Conservation (phyloP, 2,329 filamentous ascomycete species). For the Cordyceps tenuipes region DNA sequence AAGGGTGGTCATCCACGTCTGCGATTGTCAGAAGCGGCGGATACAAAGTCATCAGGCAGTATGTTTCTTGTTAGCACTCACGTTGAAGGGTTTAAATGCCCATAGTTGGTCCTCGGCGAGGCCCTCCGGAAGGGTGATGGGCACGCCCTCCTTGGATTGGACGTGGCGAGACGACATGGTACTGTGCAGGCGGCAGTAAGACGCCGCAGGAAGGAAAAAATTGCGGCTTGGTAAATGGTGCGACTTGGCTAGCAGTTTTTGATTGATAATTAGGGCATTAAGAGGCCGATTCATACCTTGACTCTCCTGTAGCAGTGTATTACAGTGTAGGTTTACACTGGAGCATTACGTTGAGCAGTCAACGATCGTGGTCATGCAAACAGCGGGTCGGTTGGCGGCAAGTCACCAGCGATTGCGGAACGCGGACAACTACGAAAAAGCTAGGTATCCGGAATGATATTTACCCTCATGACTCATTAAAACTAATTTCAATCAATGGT, state of each 20-base stretch:
- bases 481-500: neutral
- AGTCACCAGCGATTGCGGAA: neutral
- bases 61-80: slow-evolving; percentile 19
- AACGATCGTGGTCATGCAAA: neutral
- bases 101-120: slow-evolving; percentile 37
- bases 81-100: slow-evolving; percentile 42
- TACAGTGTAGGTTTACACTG: neutral
- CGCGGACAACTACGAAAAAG: neutral
- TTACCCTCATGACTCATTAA: slow-evolving; percentile 1
- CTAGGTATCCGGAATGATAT: neutral
- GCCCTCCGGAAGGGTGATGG: slow-evolving; percentile 35
- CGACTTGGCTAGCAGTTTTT: neutral
- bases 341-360: neutral
- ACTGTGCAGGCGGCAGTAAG: neutral
- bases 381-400: neutral
- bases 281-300: neutral
- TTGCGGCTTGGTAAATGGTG: neutral
- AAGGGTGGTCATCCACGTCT: slow-evolving; percentile 44
- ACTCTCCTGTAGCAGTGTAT: neutral
- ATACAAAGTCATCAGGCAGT: neutral
- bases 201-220: neutral
- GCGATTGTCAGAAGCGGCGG: neutral
- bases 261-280: neutral
- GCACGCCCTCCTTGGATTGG: slow-evolving; percentile 22
- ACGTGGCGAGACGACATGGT: slow-evolving; percentile 5